Evolutionary conservation across 73 alveolate genomes (phyloP), one percentile per base, ranked within the genome.

Genomic region (Uronychia binucleata): DNA sequence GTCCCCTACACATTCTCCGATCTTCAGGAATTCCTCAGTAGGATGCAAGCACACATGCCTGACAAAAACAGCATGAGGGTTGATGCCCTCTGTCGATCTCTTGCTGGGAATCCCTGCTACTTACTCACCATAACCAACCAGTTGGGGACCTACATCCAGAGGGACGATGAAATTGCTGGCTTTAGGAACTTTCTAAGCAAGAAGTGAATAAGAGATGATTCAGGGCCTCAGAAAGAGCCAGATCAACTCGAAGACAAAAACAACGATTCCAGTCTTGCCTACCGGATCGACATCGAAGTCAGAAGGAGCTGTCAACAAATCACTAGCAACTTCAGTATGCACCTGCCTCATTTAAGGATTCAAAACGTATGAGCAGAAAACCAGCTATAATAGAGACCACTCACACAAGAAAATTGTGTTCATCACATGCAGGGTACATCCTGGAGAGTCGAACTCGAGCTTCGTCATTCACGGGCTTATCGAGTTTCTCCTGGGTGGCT

Each of bases 401-500:
- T n/a, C n/a, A n/a, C n/a, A n/a, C n/a, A n/a, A n/a, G 78, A 88
- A 88, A 77, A 94, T 90, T 1, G 88, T 95, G 30, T 80, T 95
- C 13, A 34, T 96, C 27, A 85, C 96, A 0, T 89, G 96, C 0
- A 87, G 99, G 58, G 97, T 93, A 0, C 98, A 96, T 93, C 97
- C 99, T 31, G 98, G 99, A 34, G 99, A 96, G 86, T 84, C 98
- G 11, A 92, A 92, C 30, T 89, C 98, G 26, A 88, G 97, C 32
- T 96, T 86, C 89, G 92, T 96, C 8, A 84, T 93, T 31, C 96
- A 95, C 77, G 99, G 99, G 0, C 67, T 92, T 78, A 90, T 96
- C 13, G 97, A 96, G 58, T 95, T 91, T 91, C 85, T 96, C 57
- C 79, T 96, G 26, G 87, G 98, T 46, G 80, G 89, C 78, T 80